Conservation (phyloP, 2,329 filamentous ascomycete genomes). For the Sphaerulina vaccinii region DNA sequence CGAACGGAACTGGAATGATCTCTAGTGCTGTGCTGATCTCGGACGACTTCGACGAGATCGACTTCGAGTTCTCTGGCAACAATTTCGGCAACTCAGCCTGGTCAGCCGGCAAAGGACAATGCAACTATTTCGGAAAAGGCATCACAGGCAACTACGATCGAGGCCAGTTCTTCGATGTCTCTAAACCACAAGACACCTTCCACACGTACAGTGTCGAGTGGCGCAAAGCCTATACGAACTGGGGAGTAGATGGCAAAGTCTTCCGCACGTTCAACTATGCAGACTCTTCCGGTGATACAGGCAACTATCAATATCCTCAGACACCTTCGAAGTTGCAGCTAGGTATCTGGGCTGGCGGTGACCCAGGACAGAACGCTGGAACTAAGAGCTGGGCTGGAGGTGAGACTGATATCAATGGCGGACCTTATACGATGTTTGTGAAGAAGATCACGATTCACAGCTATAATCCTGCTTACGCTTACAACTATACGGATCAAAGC, state of each 20-base stretch:
- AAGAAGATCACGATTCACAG: constrained; percentile 14
- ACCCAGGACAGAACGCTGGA: constrained; percentile 6
- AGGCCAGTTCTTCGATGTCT: constrained; percentile 31
- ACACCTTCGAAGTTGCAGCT: constrained; percentile 24
- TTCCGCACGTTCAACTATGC: constrained; percentile 45
- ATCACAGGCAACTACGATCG: constrained; percentile 54
- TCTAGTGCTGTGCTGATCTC: constrained; percentile 19
- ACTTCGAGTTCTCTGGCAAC: constrained; percentile 49
- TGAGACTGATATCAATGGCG: constrained; percentile 12
- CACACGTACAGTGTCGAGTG: constrained; percentile 69
- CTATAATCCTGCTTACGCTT: constrained; percentile 8
- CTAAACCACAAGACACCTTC: constrained; percentile 48
- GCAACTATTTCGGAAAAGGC: constrained; percentile 57
- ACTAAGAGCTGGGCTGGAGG: constrained; percentile 20
- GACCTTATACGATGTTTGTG: constrained; percentile 19
- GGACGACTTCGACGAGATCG: constrained; percentile 52
- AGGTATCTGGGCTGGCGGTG: constrained; percentile 20
- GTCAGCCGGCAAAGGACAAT: constrained; percentile 40
- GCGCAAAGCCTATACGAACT: constrained; percentile 64
- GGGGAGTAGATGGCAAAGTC: constrained; percentile 57
- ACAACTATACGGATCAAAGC: constrained; percentile 16
- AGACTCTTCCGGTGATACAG: constrained; percentile 7
- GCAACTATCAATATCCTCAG: constrained; percentile 24
- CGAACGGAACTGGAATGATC: constrained; percentile 17
- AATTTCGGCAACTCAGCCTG: constrained; percentile 8